Percentiles rank a stretch among this genome's conserved stretches.
Conservation (phyloP, 1,139 yeast species). For the Hyphopichia fennica region DNA sequence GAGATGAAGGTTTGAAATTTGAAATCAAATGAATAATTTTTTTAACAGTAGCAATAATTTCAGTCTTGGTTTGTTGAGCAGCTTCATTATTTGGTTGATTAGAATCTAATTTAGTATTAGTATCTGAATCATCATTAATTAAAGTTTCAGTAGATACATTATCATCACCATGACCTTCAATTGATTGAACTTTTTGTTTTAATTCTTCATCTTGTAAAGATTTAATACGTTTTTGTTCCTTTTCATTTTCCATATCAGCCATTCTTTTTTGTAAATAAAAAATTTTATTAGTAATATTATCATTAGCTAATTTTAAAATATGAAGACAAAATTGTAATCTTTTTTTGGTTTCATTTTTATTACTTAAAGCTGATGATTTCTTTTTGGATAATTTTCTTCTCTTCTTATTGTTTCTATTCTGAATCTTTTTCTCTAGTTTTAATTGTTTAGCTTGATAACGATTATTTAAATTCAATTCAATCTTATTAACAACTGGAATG, state of each 20-base stretch:
- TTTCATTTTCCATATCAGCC: constrained; percentile 19
- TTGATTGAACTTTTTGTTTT: constrained; percentile 4
- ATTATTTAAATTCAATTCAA: constrained; percentile 46
- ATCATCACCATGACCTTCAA: not conserved
- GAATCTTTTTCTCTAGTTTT: constrained; percentile 12
- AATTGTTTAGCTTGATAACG: constrained; percentile 33
- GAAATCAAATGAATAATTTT: constrained; percentile 86
- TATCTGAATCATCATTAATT: constrained; percentile 4
- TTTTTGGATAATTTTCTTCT: constrained; percentile 16
- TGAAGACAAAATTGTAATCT: constrained; percentile 73
- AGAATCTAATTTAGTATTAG: not conserved
- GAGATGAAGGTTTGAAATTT: constrained; percentile 77
- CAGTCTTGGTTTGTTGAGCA: constrained; percentile 64
- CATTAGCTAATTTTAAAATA: constrained; percentile 72
- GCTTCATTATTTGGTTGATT: constrained; percentile 13
- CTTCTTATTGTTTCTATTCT: too few species aligned
- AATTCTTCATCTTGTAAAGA: constrained; percentile 14
- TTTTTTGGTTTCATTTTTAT: constrained; percentile 57
- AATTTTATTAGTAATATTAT: constrained; percentile 66
- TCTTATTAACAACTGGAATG: constrained; percentile 52
- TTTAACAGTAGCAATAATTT: constrained; percentile 83
- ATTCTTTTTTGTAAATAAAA: constrained; percentile 52
- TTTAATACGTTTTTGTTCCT: constrained; percentile 18
- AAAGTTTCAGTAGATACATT: constrained; percentile 2
- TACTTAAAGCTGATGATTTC: not conserved